phyloP scores from a whole-genome alignment of 306 rosid species.

The Dalbergia cultrata region DNA sequence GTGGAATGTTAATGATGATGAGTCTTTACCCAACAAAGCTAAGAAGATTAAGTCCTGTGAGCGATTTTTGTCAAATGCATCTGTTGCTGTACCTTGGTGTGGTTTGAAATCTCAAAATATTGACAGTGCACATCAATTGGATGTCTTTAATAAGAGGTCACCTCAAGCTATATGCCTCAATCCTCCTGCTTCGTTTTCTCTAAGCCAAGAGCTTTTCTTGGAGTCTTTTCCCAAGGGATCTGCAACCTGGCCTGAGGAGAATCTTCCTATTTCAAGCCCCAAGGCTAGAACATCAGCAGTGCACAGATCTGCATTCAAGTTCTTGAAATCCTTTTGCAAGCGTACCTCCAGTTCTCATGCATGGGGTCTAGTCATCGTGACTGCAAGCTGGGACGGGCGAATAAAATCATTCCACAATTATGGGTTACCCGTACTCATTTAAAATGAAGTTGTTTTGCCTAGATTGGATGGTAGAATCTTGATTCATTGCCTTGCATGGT shows the following conservation, averaged over 20 bases:
- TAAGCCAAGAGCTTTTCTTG: conserved; percentile 70
- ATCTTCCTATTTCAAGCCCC: conserved; percentile 79
- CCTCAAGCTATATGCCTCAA: conserved; percentile 53
- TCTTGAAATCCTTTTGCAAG: conserved; percentile 81
- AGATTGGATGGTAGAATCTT: conserved; percentile 35
- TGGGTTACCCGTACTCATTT: conserved; percentile 75
- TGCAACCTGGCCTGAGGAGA: conserved; percentile 99
- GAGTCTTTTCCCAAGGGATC: conserved; percentile 89
- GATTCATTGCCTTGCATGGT: conserved; percentile 44
- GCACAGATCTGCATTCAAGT: conserved; percentile 80
- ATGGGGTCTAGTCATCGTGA: conserved; percentile 96
- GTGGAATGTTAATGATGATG: conserved; percentile 69
- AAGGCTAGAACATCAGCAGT: conserved; percentile 56
- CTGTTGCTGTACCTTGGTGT: conserved; percentile 67
- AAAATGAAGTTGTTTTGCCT: conserved; percentile 53
- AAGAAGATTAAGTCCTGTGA: conserved; percentile 62
- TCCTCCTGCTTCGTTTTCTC: conserved; percentile 68
- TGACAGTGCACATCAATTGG: conserved; percentile 51
- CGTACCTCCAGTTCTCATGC: conserved; percentile 73
- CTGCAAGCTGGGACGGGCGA: conserved; percentile 96
- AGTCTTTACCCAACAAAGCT: conserved; percentile 46
- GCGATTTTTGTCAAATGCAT: conserved; percentile 59
- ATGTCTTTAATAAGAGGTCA: conserved; percentile 47
- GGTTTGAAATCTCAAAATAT: conserved; percentile 58
- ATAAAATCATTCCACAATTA: conserved; percentile 88